Evolutionary conservation across 2,329 filamentous ascomycete species (phyloP).

Genomic region (Colletotrichum chlorophyti): DNA sequence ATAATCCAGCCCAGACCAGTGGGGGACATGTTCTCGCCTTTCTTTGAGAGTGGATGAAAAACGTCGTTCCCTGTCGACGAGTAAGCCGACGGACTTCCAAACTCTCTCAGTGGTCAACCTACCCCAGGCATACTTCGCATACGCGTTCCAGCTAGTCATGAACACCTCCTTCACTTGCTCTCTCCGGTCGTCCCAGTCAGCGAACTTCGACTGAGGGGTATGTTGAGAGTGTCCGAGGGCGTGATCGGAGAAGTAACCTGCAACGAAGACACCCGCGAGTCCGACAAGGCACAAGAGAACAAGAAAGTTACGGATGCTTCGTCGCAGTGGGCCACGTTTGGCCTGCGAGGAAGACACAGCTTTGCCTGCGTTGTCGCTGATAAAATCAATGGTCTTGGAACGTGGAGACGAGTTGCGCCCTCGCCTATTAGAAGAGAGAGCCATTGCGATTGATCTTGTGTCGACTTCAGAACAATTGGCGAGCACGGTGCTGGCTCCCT

Average conservation of each 20-base stretch:
- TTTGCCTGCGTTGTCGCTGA: neutral
- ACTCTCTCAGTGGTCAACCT: conserved; percentile 46
- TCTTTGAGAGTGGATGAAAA: conserved; percentile 70
- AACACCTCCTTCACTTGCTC: conserved; percentile 89
- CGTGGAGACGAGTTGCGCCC: neutral
- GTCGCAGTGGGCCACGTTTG: neutral
- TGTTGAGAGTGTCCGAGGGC: neutral
- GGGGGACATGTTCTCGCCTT: conserved; percentile 69
- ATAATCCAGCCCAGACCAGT: conserved; percentile 82
- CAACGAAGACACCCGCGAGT: neutral
- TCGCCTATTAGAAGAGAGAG: neutral
- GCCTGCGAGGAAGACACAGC: neutral
- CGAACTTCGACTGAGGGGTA: conserved; percentile 35
- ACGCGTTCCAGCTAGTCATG: conserved; percentile 88
- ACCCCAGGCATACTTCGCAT: conserved; percentile 94
- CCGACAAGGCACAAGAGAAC: neutral
- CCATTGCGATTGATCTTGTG: neutral
- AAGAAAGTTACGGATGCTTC: neutral
- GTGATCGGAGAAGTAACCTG: neutral
- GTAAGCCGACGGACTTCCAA: neutral
- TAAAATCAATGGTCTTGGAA: neutral
- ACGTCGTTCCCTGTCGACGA: conserved; percentile 61
- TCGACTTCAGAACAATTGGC: no score
- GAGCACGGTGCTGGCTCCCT: neutral
- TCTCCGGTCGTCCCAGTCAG: conserved; percentile 79